Base-by-base conservation (phyloP, 768 basidiomycete species). In the Lactifluus volemus region DNA sequence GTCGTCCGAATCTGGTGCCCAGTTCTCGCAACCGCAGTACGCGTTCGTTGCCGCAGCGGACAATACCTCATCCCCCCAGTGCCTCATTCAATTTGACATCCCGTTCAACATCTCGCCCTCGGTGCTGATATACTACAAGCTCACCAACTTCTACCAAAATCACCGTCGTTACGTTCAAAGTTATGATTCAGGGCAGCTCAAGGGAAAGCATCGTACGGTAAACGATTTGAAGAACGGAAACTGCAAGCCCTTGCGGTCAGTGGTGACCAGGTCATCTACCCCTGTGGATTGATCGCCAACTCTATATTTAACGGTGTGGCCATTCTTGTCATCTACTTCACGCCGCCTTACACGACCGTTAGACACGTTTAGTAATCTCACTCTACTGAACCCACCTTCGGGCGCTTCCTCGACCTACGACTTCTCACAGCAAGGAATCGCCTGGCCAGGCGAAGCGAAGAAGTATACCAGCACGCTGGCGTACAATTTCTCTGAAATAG, bases 161-260 rank as follows among this genome's bases (percentile, higher is more conserved):
- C 97, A 99, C 72, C 86, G 97, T 38, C 84, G 97, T 70, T 99
- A 98, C 70, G 97, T 98, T 58, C 89, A 94, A 77, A 94, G 91
- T 70, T 75, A 91, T 47, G 83, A 94, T 70, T 79, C 86, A 12
- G 78, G 87, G 66, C 97, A 99, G 72, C 80, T 99, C 57, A 83
- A 84, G 70, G 97, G 97, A 49, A 76, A 86, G 38, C 72, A 71
- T 53, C 82, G 84, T 47, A 79, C 75, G 52, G 54, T 72, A 15
- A 68, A 58, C 25, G 71, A 76, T 55, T 77, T 94, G n/a, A 73
- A 84, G 42, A 73, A 77, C 50, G 83, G 91, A 36, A 85, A 95
- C 69, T 99, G 97, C 80, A 89, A 92, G 71, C 97, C 3, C 78
- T 96, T 50, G 88, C 77, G 5, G 73, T 73, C 6, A 66, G 67